A percentile compares a stretch with the other conserved stretches of the same genome.
Evolutionary conservation across 257 asterid species (phyloP).

Genomic region (Euphrasia confusa): DNA sequence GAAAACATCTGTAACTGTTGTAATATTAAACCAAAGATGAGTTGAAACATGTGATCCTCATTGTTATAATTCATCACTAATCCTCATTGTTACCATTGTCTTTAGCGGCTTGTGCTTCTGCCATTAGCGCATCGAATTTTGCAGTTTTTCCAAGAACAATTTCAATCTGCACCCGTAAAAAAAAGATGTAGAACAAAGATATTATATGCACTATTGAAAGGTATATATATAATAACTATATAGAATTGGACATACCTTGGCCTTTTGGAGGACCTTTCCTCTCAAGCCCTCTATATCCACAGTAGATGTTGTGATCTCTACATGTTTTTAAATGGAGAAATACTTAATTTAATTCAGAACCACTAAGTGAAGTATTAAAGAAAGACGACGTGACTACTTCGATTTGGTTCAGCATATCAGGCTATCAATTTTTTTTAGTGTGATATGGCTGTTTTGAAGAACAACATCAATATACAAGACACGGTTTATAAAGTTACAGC

Average conservation of each 20-base stretch:
- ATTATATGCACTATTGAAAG: neutral
- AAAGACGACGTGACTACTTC: neutral
- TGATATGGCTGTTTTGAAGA: neutral
- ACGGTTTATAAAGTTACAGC: neutral
- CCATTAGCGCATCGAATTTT: constrained; percentile 54
- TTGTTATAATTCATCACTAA: constrained; percentile 5
- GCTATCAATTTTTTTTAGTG: neutral
- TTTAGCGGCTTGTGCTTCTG: constrained; percentile 52
- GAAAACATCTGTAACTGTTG: no score
- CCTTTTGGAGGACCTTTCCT: constrained; percentile 73
- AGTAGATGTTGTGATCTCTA: constrained; percentile 76
- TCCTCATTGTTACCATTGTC: constrained; percentile 41
- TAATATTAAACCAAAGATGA: no score
- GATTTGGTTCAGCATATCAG: neutral
- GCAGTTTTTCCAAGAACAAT: constrained; percentile 46
- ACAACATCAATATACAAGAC: neutral
- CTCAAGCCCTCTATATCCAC: constrained; percentile 73
- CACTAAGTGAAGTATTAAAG: neutral
- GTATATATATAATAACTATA: no score
- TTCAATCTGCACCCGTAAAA: constrained; percentile 38
- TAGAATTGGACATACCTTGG: constrained; percentile 45
- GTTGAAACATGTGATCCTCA: no score
- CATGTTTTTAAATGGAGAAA: constrained; percentile 27
- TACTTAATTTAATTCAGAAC: constrained; percentile 15
- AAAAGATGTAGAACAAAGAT: neutral